phyloP scores from a whole-genome alignment of 805 yeast genomes.

The Pichia paraexigua region DNA sequence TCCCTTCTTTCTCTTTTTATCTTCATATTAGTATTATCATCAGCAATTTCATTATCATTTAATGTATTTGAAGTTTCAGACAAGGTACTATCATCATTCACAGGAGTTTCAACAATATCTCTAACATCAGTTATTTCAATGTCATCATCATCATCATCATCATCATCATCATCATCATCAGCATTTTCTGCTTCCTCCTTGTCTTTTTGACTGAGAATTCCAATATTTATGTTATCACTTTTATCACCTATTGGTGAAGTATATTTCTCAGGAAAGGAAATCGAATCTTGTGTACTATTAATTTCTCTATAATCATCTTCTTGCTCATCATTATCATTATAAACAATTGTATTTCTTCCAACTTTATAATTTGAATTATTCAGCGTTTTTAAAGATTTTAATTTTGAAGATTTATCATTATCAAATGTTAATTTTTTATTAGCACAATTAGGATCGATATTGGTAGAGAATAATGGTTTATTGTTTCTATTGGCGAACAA shows the following conservation, averaged over 20 bases:
- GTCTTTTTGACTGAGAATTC: not conserved
- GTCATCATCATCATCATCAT: constrained; percentile 7
- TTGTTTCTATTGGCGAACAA: not conserved
- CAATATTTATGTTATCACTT: too few species aligned
- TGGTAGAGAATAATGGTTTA: not conserved
- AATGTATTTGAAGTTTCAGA: not conserved
- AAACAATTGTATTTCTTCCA: not conserved
- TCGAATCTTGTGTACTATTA: not conserved
- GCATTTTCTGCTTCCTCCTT: not conserved
- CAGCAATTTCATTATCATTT: not conserved
- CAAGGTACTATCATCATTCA: not conserved
- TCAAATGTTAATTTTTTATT: not conserved
- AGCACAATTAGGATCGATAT: not conserved
- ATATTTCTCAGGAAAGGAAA: not conserved
- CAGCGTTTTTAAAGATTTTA: not conserved
- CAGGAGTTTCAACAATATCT: not conserved
- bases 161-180: not conserved
- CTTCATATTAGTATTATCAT: not conserved
- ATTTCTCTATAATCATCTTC: not conserved
- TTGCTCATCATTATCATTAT: not conserved
- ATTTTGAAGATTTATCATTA: not conserved
- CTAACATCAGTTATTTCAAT: constrained; percentile 11
- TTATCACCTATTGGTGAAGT: not conserved
- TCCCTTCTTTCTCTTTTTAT: not conserved
- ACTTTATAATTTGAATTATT: not conserved